Percentiles rank a stretch among this genome's conserved stretches.
Evolutionary conservation across 176 grass and related monocot genomes (phyloP).

Genomic region (Avena eriantha): DNA sequence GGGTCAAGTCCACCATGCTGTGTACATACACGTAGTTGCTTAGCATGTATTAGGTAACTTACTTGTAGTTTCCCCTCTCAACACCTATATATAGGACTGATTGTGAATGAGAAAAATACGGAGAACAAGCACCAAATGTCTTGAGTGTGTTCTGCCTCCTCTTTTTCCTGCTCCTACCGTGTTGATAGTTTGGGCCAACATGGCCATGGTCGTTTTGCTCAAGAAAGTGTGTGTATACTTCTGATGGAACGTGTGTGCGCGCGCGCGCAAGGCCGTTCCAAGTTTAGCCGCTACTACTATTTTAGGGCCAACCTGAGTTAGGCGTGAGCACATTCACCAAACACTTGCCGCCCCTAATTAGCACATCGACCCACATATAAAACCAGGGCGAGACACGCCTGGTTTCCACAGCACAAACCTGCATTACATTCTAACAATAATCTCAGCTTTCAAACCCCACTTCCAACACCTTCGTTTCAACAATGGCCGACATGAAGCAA

Average conservation of each 20-base stretch:
- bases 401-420: not conserved
- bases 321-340: not conserved
- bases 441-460: not conserved
- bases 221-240: not conserved
- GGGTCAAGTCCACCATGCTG: too few species aligned
- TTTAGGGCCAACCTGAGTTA: not conserved
- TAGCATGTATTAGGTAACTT: too few species aligned
- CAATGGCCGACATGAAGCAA: conserved; percentile 45
- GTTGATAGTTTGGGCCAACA: too few species aligned
- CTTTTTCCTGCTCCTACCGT: too few species aligned
- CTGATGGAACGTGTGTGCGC: too few species aligned
- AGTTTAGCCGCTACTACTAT: not conserved
- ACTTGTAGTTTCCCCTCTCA: too few species aligned
- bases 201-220: too few species aligned
- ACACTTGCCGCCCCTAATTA: not conserved
- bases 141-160: too few species aligned
- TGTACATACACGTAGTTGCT: too few species aligned
- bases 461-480: not conserved
- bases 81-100: too few species aligned
- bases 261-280: not conserved
- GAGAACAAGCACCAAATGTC: too few species aligned
- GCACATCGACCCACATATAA: conserved; percentile 11
- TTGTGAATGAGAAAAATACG: too few species aligned
- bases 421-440: not conserved
- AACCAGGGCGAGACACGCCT: not conserved